These are phyloP conservation scores for Botrytis aclada DNA, from an alignment of 2,329 filamentous ascomycete species.

Conservation along the genomic window DNA sequence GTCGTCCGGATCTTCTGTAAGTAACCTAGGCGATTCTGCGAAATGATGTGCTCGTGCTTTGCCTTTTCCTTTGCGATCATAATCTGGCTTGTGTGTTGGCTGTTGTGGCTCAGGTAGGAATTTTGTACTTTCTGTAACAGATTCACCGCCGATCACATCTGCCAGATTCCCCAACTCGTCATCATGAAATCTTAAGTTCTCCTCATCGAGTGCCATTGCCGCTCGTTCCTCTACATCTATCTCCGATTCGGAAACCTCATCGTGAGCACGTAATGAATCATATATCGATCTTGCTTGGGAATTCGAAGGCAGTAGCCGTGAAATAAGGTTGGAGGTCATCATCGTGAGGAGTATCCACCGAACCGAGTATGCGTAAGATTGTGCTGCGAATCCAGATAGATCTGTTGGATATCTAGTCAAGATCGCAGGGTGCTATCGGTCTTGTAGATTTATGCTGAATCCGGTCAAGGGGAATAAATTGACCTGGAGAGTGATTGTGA, in stretches of 20 bases:
- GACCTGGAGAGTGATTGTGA: conserved; percentile 3
- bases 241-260: conserved; percentile 36
- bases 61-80: conserved; percentile 12
- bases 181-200: conserved; percentile 37
- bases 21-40: conserved; percentile 36
- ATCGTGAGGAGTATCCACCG: conserved; percentile 23
- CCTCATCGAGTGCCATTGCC: conserved; percentile 37
- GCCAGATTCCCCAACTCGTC: conserved; percentile 34
- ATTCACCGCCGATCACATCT: conserved; percentile 35
- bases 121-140: conserved; percentile 37
- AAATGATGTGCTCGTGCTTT: conserved; percentile 29
- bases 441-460: conserved; percentile 21
- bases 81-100: not conserved
- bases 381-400: not conserved
- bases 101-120: conserved; percentile 31
- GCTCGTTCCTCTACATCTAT: conserved; percentile 38
- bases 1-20: conserved; percentile 41
- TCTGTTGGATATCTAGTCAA: not conserved
- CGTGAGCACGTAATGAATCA: conserved; percentile 37
- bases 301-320: conserved; percentile 37
- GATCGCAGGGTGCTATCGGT: conserved; percentile 24
- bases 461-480: conserved; percentile 27
- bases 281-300: conserved; percentile 38
- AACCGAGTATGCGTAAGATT: not conserved
- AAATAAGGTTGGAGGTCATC: conserved; percentile 39